Base-by-base conservation (phyloP, 768 basidiomycete species). In the Coprinopsis cinerea region DNA sequence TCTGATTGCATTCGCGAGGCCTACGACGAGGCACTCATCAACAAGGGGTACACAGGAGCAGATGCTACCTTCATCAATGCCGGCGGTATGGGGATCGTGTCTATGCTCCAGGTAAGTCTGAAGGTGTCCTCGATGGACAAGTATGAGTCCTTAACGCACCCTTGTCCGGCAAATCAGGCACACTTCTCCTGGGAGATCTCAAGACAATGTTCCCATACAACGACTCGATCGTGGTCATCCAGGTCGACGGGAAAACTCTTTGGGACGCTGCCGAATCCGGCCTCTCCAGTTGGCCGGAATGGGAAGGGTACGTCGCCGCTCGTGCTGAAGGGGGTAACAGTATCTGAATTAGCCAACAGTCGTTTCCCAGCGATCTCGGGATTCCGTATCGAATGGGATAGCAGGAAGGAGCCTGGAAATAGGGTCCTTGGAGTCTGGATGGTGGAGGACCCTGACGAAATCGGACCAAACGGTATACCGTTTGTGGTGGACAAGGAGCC, bases 221-320 rank as follows among this genome's bases (percentile, higher is more conserved):
- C n/a, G 25, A 46, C 15, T 27, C 44, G 10, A 32, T 30, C 14
- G 44, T 46, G 13, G 44, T 46, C 20, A 20, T 46, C 18, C 24
- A 46, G 24, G 22, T 46, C n/a, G 11, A 17, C 18, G 44, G 13
- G 44, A 24, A 46, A 3, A 13, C 24, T 4, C 11, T 10, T 46
- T 30, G 90, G 88, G 82, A 81, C 37, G 81, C 84, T 0, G 55
- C 94, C 24, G 92, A 95, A 59, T 70, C 72, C 13, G 78, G 80
- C 6, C 68, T 95, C 4, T 70, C 68, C 50, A 87, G 77, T 43
- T 93, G 86, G 79, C 92, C 92, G 3, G 84, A 89, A 13, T 90
- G 92, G 64, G 92, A 94, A 75, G 92, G 92, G 91, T 82, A 53
- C 64, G 30, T 34, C 9, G 30, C 30, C 9, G 9, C 30, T 34